Percentiles rank a stretch among this genome's conserved stretches.
These are phyloP conservation scores for Meira nashicola DNA, from an alignment of 1,284 basidiomycete species.

Conservation along the genomic window DNA sequence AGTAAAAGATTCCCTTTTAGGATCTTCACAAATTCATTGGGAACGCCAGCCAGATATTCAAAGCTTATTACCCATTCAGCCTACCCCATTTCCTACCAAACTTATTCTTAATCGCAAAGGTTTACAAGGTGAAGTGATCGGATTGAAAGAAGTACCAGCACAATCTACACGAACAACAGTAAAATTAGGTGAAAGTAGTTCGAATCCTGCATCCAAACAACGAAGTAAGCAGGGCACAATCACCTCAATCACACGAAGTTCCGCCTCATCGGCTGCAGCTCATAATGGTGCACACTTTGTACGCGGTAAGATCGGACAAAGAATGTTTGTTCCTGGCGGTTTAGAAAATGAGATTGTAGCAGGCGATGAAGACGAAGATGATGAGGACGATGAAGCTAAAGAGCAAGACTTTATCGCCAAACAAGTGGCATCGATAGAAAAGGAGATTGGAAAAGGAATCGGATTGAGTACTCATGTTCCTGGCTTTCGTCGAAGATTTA, in stretches of 20 bases:
- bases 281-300: constrained; percentile 15
- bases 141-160: constrained; percentile 18
- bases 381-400: constrained; percentile 53
- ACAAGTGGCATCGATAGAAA: constrained; percentile 12
- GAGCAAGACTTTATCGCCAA: constrained; percentile 20
- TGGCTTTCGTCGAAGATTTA: constrained; percentile 60
- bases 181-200: constrained; percentile 64
- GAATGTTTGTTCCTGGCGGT: constrained; percentile 27
- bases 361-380: constrained; percentile 26
- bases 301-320: constrained; percentile 20
- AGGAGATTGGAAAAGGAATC: constrained; percentile 12
- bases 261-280: constrained; percentile 13
- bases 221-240: constrained; percentile 51
- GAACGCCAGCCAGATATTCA: not conserved
- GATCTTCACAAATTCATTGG: constrained; percentile 7
- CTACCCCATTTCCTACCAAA: constrained; percentile 1
- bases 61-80: not conserved
- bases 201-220: constrained; percentile 64
- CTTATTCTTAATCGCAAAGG: constrained; percentile 31
- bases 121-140: constrained; percentile 42
- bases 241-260: constrained; percentile 26
- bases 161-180: constrained; percentile 5
- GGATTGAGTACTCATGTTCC: constrained; percentile 54
- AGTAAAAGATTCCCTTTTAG: not conserved
- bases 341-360: constrained; percentile 57